phyloP scores from a whole-genome alignment of 2,329 filamentous ascomycete genomes.

The Talaromyces sp. region DNA sequence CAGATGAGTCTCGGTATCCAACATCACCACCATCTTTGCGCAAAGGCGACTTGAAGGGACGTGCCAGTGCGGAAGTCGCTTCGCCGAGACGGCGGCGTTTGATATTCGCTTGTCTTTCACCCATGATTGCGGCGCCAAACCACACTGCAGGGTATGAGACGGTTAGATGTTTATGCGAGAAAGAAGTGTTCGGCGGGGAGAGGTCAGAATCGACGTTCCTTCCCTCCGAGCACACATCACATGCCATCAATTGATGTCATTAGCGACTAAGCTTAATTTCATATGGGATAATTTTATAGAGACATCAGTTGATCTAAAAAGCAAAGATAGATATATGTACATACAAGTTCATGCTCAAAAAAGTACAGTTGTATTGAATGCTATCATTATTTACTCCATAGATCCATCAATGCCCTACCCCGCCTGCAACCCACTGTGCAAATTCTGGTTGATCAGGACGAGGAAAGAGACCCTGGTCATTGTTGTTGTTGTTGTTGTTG shows the following conservation, averaged over 20 bases:
- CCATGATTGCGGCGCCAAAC: neutral
- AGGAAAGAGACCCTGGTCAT: slow-evolving; percentile 54
- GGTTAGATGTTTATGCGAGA: neutral
- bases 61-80: slow-evolving; percentile 55
- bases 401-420: slow-evolving; percentile 48
- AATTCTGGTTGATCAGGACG: slow-evolving; percentile 62
- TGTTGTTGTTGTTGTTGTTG: slow-evolving; percentile 7
- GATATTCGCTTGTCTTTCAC: slow-evolving; percentile 26
- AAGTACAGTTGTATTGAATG: neutral
- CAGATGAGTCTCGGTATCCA: neutral
- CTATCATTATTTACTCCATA: neutral
- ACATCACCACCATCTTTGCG: slow-evolving; percentile 28
- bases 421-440: slow-evolving; percentile 62
- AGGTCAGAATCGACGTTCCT: neutral
- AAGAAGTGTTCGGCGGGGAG: neutral
- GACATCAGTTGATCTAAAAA: neutral
- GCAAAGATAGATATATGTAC: neutral
- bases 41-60: slow-evolving; percentile 68
- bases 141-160: neutral
- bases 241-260: neutral
- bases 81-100: slow-evolving; percentile 59
- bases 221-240: neutral
- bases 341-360: neutral
- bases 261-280: slow-evolving; percentile 17
- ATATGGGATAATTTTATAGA: neutral